phyloP scores from a whole-genome alignment of 495 filamentous ascomycete species.

The Polyplosphaeria fusca region DNA sequence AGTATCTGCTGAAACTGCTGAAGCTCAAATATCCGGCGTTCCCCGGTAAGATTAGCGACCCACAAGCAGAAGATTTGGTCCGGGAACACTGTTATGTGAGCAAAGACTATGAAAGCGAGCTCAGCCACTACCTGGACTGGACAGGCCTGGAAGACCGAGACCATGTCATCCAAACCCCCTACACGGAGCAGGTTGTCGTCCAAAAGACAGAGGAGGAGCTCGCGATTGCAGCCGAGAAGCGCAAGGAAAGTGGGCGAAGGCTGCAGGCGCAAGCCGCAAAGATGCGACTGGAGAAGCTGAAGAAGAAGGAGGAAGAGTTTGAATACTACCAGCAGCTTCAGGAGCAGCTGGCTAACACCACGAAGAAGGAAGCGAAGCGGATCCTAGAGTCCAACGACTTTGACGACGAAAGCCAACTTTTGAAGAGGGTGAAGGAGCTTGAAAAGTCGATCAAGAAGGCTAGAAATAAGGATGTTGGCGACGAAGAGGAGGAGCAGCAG shows the following conservation, averaged over 20 bases:
- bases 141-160: constrained; percentile 85
- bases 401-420: constrained; percentile 80
- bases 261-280: constrained; percentile 96
- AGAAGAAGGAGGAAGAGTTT: constrained; percentile 91
- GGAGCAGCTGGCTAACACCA: constrained; percentile 56
- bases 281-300: constrained; percentile 89
- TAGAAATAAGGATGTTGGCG: constrained; percentile 86
- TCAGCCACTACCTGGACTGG: constrained; percentile 75
- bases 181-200: constrained; percentile 78
- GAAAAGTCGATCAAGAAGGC: constrained; percentile 84
- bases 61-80: constrained; percentile 81
- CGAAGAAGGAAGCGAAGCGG: constrained; percentile 84
- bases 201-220: constrained; percentile 94
- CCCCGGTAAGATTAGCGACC: constrained; percentile 74
- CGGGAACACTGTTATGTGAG: constrained; percentile 89
- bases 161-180: constrained; percentile 85
- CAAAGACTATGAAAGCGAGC: constrained; percentile 72
- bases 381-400: constrained; percentile 86
- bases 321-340: constrained; percentile 89
- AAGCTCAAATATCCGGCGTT: constrained; percentile 91
- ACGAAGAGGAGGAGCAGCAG: constrained; percentile 71
- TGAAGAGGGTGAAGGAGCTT: constrained; percentile 76
- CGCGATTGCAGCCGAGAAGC: constrained; percentile 78
- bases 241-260: constrained; percentile 86
- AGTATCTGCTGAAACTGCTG: constrained; percentile 86